Percentiles rank a stretch among this genome's conserved stretches.
phyloP scores from a whole-genome alignment of 2,329 filamentous ascomycete species.

The Achaetomium macrosporum region DNA sequence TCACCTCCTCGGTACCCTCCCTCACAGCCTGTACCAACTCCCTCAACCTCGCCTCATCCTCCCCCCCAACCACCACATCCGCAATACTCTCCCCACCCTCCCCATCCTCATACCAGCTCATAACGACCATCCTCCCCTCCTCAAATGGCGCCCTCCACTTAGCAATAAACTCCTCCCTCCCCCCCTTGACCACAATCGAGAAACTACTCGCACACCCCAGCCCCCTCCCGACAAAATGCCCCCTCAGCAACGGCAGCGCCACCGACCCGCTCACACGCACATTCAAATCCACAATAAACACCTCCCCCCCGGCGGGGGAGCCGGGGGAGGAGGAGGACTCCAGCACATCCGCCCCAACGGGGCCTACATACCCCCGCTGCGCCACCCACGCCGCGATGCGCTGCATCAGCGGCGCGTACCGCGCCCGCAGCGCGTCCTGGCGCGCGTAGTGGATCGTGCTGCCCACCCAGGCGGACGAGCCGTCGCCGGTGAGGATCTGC shows the following conservation, averaged over 20 bases:
- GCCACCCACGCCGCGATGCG: slow-evolving; percentile 27
- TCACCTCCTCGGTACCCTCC: slow-evolving; percentile 27
- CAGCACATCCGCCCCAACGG: slow-evolving; percentile 31
- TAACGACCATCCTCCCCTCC: slow-evolving; percentile 26
- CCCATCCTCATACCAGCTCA: slow-evolving; percentile 31
- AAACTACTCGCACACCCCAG: slow-evolving; percentile 29
- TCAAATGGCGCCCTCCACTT: slow-evolving; percentile 25
- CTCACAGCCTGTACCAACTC: slow-evolving; percentile 25
- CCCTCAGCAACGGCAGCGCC: slow-evolving; percentile 28
- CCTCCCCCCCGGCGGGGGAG: slow-evolving; percentile 7
- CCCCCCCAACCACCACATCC: slow-evolving; percentile 29
- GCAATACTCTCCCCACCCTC: slow-evolving; percentile 25
- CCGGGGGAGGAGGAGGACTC: too few relatives aligned
- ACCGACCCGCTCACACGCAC: slow-evolving; percentile 30
- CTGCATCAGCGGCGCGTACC: slow-evolving; percentile 21
- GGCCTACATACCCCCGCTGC: slow-evolving; percentile 29
- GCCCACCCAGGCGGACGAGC: slow-evolving; percentile 31
- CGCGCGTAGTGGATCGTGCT: slow-evolving; percentile 31
- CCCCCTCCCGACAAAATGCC: slow-evolving; percentile 27
- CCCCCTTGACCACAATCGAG: slow-evolving; percentile 23
- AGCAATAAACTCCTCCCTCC: slow-evolving; percentile 26
- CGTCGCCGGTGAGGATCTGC: slow-evolving; percentile 30
- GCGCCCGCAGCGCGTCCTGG: slow-evolving; percentile 27
- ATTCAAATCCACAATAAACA: slow-evolving; percentile 32
- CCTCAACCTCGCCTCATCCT: slow-evolving; percentile 23